Evolutionary conservation across 176 grass and related monocot species (phyloP), one percentile per base, ranked within the genome.

Genomic region (Tillandsia fasciculata): DNA sequence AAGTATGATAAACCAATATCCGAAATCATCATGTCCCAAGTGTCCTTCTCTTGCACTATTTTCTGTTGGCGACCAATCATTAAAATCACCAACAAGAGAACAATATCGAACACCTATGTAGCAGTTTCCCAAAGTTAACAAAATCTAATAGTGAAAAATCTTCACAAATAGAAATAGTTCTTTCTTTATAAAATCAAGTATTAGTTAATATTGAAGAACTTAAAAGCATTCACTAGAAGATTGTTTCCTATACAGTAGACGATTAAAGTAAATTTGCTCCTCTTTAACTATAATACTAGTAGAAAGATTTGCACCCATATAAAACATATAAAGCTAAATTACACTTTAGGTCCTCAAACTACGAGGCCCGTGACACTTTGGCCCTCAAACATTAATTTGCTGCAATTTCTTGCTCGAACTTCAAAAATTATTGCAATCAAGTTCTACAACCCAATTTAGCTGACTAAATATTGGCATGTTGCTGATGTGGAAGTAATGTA

Each of bases 21-120:
- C 92, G 22, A 96, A 96, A 85, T 96, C 92, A 89, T 96, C 92
- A 76, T 89, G 92, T 23, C 92, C 88, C 56, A 96, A 83, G 74
- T 89, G 86, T 22, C 92, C 92, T 70, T 92, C 93, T 83, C 88
- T 61, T n/a, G 92, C 92, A 83, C 73, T 76, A 68, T 89, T 89
- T 53, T 80, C 81, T 71, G 78, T 89, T 17, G 81, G 76, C 29
- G 78, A 87, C 88, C 92, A 92, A 20, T 78, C 65, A 77, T 96
- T 96, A 69, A 96, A 96, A 76, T 96, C 88, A 84, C 92, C 88
- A 82, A 96, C 72, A 50, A 96, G 63, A 70, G 92, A 84, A 78
- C 83, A 89, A 73, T 92, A 96, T 61, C 92, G 86, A 80, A 86
- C 78, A 87, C 92, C 87, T 94, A 70, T 63, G 78, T 67, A 59